Evolutionary conservation across 2,329 filamentous ascomycete genomes (phyloP), one percentile per base, ranked within the genome.

Genomic region (Dothistroma pini): DNA sequence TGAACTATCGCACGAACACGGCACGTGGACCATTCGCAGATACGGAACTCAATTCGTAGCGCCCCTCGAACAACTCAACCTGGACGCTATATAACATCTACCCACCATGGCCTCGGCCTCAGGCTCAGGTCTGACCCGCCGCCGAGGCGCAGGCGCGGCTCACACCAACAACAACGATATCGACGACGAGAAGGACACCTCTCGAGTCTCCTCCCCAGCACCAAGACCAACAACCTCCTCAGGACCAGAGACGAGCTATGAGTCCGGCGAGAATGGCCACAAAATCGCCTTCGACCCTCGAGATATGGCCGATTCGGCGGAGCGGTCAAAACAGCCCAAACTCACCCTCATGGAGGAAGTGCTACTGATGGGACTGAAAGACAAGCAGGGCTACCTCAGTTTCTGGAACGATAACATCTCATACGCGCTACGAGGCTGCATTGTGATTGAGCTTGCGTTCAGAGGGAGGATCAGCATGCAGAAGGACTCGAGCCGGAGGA

Each of bases 361-460:
- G 58, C 83, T 99, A 74, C 82, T 99, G 71, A 85, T 99, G 78
- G 95, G 95, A 11, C 80, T 99, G 72, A 99, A 99, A 80, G 95
- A 99, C 79, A 99, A 97, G 82, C 95, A 99, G 87, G 95, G 95
- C 68, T 97, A 99, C 75, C 87, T 99, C 66, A 97, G 93, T 32
- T 99, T 99, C 79, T 99, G 95, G 95, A 99, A 99, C 79, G 95
- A 99, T 79, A 99, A 99, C 80, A 99, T 99, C 74, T 97, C 93
- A 63, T 99, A 99, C 77, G 95, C 95, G 67, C 84, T 99, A 65
- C 88, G 95, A 76, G 95, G 95, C 74, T 99, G 95, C 79, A 99
- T 99, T 75, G 95, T 99, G 69, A 91, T 97, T 77, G 95, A 99
- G 79, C 82, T 99, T 71, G 95, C 95, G 65, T 96, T 99, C 79